Conservation (phyloP, 2,329 filamentous ascomycete species). For the Claviceps sorghi region DNA sequence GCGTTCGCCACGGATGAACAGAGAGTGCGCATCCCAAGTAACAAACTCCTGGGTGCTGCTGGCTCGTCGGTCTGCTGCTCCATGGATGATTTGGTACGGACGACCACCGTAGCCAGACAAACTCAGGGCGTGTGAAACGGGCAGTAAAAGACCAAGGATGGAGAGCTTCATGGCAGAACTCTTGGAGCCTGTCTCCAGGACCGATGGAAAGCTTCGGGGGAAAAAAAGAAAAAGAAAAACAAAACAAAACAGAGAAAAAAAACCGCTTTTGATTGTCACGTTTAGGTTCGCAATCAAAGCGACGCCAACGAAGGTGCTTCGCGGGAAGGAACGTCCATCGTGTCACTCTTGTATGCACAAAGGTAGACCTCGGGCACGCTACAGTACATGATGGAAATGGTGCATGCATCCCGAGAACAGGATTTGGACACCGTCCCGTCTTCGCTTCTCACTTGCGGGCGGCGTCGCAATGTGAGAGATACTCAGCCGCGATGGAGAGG, state of each 20-base stretch:
- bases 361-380: neutral
- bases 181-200: neutral
- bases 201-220: neutral
- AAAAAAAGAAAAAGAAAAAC: no score
- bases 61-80: conserved; percentile 9
- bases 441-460: neutral
- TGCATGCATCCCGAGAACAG: neutral
- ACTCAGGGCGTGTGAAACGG: conserved; percentile 4
- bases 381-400: neutral
- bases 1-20: conserved; percentile 55
- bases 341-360: neutral
- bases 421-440: neutral
- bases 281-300: neutral
- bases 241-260: neutral
- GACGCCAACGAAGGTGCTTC: neutral
- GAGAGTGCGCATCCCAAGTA: conserved; percentile 58
- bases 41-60: conserved; percentile 26
- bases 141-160: neutral
- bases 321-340: neutral
- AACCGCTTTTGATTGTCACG: neutral
- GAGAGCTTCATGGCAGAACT: conserved; percentile 12
- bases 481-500: neutral
- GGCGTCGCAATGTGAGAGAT: neutral
- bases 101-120: conserved; percentile 6
- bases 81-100: conserved; percentile 11